A percentile compares a stretch with the other conserved stretches of the same genome.
Evolutionary conservation across 176 grass and related monocot species (phyloP).

Genomic region (Phoenix roebelenii): DNA sequence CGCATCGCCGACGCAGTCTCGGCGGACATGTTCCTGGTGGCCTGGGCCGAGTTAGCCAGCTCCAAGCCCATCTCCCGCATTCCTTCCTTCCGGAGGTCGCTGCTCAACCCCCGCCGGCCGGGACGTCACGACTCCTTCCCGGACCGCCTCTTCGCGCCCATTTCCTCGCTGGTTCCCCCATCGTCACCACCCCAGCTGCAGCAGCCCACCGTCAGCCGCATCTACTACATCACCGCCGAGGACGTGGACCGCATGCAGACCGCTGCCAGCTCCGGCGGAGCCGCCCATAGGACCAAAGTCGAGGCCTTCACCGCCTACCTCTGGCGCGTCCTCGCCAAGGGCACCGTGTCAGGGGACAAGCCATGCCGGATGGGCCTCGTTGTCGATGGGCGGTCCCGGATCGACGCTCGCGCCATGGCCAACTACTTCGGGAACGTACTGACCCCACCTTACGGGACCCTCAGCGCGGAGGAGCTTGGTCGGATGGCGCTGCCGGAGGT

Average conservation of each 20-base stretch:
- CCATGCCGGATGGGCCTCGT: constrained; percentile 64
- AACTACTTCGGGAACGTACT: constrained; percentile 69
- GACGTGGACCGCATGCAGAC: constrained; percentile 32
- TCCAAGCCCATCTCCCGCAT: background rate
- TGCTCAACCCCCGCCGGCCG: constrained; percentile 35
- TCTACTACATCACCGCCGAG: constrained; percentile 34
- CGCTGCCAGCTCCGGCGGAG: constrained; percentile 5
- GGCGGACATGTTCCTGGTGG: constrained; percentile 71
- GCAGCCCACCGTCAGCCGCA: constrained; percentile 36
- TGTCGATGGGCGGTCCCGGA: constrained; percentile 42
- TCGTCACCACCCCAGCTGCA: background rate
- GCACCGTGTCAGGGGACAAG: constrained; percentile 1
- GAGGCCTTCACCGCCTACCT: constrained; percentile 66
- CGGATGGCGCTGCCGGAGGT: constrained; percentile 37
- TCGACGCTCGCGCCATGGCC: constrained; percentile 23
- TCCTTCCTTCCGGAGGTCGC: constrained; percentile 36
- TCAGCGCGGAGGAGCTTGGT: constrained; percentile 1
- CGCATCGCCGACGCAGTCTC: constrained; percentile 80
- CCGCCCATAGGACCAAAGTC: constrained; percentile 29
- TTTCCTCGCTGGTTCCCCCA: constrained; percentile 26
- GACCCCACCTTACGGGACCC: constrained; percentile 39
- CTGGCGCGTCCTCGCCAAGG: constrained; percentile 42
- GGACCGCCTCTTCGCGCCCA: constrained; percentile 34
- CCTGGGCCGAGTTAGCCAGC: constrained; percentile 38
- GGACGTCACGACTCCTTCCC: constrained; percentile 9